These are phyloP conservation scores for Pyrenochaeta sp. DNA, from an alignment of 2,329 filamentous ascomycete genomes.

Conservation along the genomic window DNA sequence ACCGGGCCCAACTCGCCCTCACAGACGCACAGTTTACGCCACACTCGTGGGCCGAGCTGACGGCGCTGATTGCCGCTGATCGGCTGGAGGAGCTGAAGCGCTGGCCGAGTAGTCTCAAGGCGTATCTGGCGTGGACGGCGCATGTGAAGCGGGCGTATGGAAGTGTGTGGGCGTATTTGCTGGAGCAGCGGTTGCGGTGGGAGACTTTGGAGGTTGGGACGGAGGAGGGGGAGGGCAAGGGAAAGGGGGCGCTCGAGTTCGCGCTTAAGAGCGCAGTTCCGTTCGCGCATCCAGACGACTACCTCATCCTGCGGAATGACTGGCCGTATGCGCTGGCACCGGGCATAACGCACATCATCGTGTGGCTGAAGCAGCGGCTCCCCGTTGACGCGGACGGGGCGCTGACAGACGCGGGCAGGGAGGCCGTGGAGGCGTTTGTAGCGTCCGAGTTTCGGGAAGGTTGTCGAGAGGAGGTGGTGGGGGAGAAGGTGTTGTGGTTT, in stretches of 20 bases:
- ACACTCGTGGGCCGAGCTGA: slow-evolving; percentile 45
- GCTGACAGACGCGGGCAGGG: slow-evolving; percentile 37
- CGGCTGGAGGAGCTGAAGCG: slow-evolving; percentile 65
- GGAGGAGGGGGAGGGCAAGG: too few relatives aligned
- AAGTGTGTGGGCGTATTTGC: slow-evolving; percentile 64
- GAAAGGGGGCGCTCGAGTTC: slow-evolving; percentile 47
- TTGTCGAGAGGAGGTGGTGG: slow-evolving; percentile 43
- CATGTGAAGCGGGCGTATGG: slow-evolving; percentile 64
- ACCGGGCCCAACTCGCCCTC: slow-evolving; percentile 44
- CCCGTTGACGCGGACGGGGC: slow-evolving; percentile 40
- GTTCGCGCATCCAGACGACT: slow-evolving; percentile 63
- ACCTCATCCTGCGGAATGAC: slow-evolving; percentile 66
- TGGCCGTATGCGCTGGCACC: slow-evolving; percentile 67
- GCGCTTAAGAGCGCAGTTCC: slow-evolving; percentile 56
- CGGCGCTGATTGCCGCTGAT: slow-evolving; percentile 52
- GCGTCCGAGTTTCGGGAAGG: slow-evolving; percentile 57
- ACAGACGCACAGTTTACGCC: slow-evolving; percentile 42
- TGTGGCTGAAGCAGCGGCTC: slow-evolving; percentile 58
- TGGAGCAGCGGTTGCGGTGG: slow-evolving; percentile 64
- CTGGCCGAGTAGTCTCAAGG: slow-evolving; percentile 64
- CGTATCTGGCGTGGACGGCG: slow-evolving; percentile 66
- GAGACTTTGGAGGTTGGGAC: slow-evolving; percentile 22
- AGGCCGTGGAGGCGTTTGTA: slow-evolving; percentile 39
- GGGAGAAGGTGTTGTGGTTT: slow-evolving; percentile 66
- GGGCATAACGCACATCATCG: slow-evolving; percentile 63